Conservation (phyloP, 2,329 filamentous ascomycete species). For the Alternaria sp. region DNA sequence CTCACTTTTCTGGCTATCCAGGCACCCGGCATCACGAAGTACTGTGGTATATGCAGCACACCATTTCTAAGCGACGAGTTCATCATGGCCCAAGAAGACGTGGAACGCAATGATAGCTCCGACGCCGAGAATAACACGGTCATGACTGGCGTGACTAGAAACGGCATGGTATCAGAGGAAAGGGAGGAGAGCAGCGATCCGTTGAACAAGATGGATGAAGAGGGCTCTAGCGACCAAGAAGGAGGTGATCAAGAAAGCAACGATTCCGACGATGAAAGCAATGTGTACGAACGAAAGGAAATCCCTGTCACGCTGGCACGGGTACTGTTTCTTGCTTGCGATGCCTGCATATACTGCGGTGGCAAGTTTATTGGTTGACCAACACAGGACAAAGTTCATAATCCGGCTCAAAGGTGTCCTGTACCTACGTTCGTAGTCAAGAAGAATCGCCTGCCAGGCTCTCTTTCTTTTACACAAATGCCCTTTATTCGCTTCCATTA, state of each 20-base stretch:
- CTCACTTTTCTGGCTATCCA: constrained; percentile 63
- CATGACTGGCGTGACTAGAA: not conserved
- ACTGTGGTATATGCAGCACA: constrained; percentile 59
- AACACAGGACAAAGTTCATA: not conserved
- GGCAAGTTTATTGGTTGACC: constrained; percentile 43
- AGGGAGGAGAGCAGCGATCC: not conserved
- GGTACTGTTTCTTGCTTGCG: constrained; percentile 43
- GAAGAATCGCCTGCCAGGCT: not conserved
- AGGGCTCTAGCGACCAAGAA: not conserved
- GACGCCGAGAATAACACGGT: not conserved
- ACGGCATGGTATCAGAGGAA: not conserved
- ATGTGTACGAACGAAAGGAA: not conserved
- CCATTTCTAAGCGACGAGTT: constrained; percentile 57
- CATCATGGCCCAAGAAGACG: constrained; percentile 30
- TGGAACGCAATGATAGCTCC: not conserved
- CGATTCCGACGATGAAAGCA: not conserved
- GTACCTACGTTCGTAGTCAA: not conserved
- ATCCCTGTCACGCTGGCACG: constrained; percentile 33
- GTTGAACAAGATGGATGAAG: not conserved
- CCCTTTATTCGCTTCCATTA: too few species aligned
- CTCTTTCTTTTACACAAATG: not conserved
- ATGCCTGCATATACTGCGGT: constrained; percentile 48
- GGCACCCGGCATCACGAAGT: constrained; percentile 59
- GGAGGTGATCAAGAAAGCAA: not conserved
- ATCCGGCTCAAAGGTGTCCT: not conserved